Conservation (phyloP, 768 basidiomycete genomes). For the Chlorophyllum brunneum region DNA sequence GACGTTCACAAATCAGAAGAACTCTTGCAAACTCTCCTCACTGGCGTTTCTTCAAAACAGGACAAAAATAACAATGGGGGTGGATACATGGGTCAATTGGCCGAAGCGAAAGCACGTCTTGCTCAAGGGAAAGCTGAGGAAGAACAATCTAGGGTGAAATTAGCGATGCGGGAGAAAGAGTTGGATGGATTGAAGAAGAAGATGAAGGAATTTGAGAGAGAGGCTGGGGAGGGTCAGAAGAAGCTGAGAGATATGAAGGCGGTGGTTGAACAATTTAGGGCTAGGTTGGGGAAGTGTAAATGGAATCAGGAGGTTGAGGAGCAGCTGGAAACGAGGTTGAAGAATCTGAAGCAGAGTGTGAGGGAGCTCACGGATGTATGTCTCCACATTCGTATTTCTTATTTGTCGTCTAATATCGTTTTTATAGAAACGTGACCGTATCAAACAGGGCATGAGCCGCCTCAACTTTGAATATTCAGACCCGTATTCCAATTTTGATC, state of each 20-base stretch:
- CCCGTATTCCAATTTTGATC: constrained; percentile 79
- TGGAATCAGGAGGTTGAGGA: constrained; percentile 79
- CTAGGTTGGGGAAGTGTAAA: constrained; percentile 52
- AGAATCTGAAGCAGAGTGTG: constrained; percentile 50
- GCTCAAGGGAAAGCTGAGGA: constrained; percentile 81
- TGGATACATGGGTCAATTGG: constrained; percentile 96
- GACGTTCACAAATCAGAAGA: constrained; percentile 77
- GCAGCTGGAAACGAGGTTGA: constrained; percentile 46
- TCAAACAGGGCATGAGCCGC: constrained; percentile 61
- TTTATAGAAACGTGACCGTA: constrained; percentile 59
- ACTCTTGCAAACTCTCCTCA: constrained; percentile 91
- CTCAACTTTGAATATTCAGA: constrained; percentile 82
- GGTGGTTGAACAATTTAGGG: constrained; percentile 54
- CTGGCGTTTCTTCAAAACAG: constrained; percentile 77
- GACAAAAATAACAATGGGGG: constrained; percentile 61
- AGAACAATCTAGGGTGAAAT: constrained; percentile 73
- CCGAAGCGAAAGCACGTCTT: constrained; percentile 71
- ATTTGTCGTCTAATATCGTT: not conserved
- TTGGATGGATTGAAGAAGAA: constrained; percentile 68
- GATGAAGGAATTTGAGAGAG: constrained; percentile 82
- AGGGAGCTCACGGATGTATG: constrained; percentile 61
- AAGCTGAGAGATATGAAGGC: constrained; percentile 56
- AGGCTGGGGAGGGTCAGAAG: constrained; percentile 73
- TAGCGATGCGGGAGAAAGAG: constrained; percentile 77
- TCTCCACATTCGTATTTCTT: not conserved